Conservation (phyloP, 225 moss, liverwort and hornwort genomes). For the Physcomitrium patens region DNA sequence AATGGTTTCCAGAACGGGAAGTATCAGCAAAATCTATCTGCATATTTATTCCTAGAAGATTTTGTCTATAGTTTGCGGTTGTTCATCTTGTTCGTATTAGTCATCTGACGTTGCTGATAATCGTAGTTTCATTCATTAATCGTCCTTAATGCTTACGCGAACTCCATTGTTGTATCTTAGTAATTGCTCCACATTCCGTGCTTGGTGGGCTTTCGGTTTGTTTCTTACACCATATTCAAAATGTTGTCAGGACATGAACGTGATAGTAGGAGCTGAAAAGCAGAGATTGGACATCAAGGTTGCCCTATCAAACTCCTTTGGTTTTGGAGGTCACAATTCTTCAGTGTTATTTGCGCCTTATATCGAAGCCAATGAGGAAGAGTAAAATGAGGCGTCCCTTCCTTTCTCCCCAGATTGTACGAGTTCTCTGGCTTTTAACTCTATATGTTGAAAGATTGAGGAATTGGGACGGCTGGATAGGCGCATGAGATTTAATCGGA, state of each 20-base stretch:
- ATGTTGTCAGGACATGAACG: slow-evolving; percentile 53
- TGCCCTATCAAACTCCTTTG: slow-evolving; percentile 69
- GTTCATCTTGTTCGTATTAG: too few relatives aligned
- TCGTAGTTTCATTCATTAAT: too few relatives aligned
- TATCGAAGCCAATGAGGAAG: slow-evolving; percentile 43
- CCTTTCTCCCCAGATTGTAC: slow-evolving; percentile 23
- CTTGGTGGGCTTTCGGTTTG: slow-evolving; percentile 1
- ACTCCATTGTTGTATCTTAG: neutral
- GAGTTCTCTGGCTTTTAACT: neutral
- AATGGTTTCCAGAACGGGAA: too few relatives aligned
- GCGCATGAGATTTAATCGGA: too few relatives aligned
- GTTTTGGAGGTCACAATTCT: slow-evolving; percentile 78
- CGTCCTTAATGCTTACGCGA: too few relatives aligned
- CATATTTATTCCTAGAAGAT: too few relatives aligned
- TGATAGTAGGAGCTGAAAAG: slow-evolving; percentile 60
- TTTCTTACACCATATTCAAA: slow-evolving; percentile 2
- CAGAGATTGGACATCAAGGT: slow-evolving; percentile 59
- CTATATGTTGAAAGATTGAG: too few relatives aligned
- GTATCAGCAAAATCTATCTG: too few relatives aligned
- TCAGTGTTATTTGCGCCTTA: slow-evolving; percentile 64
- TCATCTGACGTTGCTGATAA: too few relatives aligned
- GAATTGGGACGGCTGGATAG: too few relatives aligned
- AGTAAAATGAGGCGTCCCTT: slow-evolving; percentile 26
- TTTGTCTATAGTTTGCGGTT: too few relatives aligned
- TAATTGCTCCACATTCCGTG: slow-evolving; percentile 6